Base-by-base conservation (phyloP, 2,329 filamentous ascomycete genomes). In the Fusarium sp. region DNA sequence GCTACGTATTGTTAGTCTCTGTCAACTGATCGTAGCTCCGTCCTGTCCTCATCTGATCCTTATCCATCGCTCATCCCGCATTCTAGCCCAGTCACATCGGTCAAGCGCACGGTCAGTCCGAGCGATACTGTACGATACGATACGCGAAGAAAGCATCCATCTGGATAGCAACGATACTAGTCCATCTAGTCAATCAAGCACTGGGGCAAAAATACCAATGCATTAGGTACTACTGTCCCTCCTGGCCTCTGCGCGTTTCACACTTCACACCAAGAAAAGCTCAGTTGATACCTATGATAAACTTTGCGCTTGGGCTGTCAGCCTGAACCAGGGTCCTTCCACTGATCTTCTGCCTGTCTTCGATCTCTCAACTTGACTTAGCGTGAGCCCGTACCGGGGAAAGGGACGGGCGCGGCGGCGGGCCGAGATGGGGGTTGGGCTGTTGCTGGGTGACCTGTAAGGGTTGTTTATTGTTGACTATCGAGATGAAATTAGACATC, bases 391-490 rank as follows among this genome's bases (percentile, higher is more conserved):
- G 53, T 56, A 31, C 58, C 49, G 37, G 21, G 54, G 65, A 50
- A 34, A 28, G 58, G 50, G 42, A 53, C 63, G 52, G 65, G 55
- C 61, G 52, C 58, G 58, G 58, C 58, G 64, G 48, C 58, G 65
- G 65, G 64, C 59, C 65, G 65, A 61, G 42, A 50, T 45, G 25
- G 52, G 63, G 58, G 43, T 43, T 34, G 39, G 30, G 14, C 19
- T 49, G 65, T 50, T 59, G 64, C 49, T 64, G 19, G 65, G 49
- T 60, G 54, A 68, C 44, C 34, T 7, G 12, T 21, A 30, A 28
- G 51, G 18, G 37, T 67, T 67, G 43, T 67, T 67, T 57, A 39
- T 54, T 65, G 53, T 65, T 65, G 62, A 60, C 34, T 50, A 31
- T 28, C 16, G 23, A 44, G 44, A 30, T 48, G 60, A 65, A 54